Percentiles rank a stretch among this genome's conserved stretches.
Conservation (phyloP, 192 early-diverging fungal genomes). For the Gamsiella multidivaricata region DNA sequence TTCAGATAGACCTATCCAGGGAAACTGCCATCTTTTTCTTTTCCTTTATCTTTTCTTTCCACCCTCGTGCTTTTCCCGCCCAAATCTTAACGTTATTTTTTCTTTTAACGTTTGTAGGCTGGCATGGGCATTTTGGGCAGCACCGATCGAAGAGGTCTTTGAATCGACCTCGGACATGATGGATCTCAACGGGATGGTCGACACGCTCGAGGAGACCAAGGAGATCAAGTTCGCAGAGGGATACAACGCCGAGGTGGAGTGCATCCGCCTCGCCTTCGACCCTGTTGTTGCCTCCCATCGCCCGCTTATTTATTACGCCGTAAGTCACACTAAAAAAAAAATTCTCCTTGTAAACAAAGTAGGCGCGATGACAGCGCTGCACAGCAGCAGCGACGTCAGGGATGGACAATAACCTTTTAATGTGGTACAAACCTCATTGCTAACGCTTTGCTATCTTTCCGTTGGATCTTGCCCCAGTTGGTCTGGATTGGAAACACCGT, state of each 20-base stretch:
- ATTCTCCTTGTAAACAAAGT: not conserved
- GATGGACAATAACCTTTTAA: too few relatives aligned
- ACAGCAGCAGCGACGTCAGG: too few relatives aligned
- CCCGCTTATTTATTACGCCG: slow-evolving; percentile 66
- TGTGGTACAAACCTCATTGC: too few relatives aligned
- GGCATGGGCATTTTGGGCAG: slow-evolving; percentile 65
- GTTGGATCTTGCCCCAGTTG: slow-evolving; percentile 8
- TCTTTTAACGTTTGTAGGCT: slow-evolving; percentile 53
- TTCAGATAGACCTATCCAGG: not conserved
- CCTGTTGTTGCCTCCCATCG: slow-evolving; percentile 65
- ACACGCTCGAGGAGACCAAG: slow-evolving; percentile 42
- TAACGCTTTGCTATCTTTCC: not conserved
- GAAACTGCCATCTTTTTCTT: not conserved
- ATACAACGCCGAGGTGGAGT: slow-evolving; percentile 57
- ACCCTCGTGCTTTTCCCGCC: too few relatives aligned
- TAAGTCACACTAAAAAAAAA: slow-evolving; percentile 16
- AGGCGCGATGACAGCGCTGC: not conserved
- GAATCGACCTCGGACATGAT: slow-evolving; percentile 31
- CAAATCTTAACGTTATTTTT: not conserved
- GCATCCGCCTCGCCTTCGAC: slow-evolving; percentile 68
- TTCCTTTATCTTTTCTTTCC: not conserved
- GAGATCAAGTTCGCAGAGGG: slow-evolving; percentile 55
- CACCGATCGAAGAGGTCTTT: slow-evolving; percentile 46
- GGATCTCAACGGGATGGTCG: slow-evolving; percentile 59
- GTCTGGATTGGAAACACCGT: slow-evolving; percentile 31